Evolutionary conservation across 2,329 filamentous ascomycete species (phyloP).

Genomic region (Fusarium tuaranense): DNA sequence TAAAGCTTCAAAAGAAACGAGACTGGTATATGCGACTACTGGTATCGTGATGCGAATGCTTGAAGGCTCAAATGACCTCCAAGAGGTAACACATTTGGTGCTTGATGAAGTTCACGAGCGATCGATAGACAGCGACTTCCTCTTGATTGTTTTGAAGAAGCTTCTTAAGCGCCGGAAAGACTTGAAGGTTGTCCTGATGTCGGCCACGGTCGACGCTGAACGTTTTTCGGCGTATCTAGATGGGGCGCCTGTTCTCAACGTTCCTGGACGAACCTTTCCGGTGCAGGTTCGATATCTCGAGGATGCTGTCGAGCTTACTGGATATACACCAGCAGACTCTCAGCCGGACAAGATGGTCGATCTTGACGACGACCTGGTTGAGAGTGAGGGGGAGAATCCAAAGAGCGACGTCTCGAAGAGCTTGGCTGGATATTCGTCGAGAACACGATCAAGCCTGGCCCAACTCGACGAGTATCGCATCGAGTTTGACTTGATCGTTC

Average conservation of each 20-base stretch:
- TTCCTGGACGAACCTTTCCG: conserved; percentile 93
- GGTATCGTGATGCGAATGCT: conserved; percentile 99
- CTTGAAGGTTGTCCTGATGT: conserved; percentile 96
- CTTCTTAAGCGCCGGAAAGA: conserved; percentile 81
- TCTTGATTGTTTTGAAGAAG: conserved; percentile 90
- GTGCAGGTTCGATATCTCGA: conserved; percentile 90
- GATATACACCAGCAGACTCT: conserved; percentile 68
- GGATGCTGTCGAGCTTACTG: conserved; percentile 90
- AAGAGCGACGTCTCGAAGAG: conserved; percentile 72
- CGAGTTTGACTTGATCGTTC: conserved; percentile 87
- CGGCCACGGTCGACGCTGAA: conserved; percentile 93
- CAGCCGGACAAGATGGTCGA: conserved; percentile 67
- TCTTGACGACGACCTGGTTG: conserved; percentile 70
- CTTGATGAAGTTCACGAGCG: conserved; percentile 99
- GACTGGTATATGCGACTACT: conserved; percentile 88
- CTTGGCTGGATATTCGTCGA: conserved; percentile 78
- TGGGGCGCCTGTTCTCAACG: conserved; percentile 86
- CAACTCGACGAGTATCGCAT: conserved; percentile 92
- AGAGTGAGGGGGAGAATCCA: conserved; percentile 63
- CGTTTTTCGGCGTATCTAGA: conserved; percentile 91
- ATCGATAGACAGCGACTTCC: conserved; percentile 95
- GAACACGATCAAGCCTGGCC: conserved; percentile 79
- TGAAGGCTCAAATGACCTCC: conserved; percentile 86
- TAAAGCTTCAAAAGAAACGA: conserved; percentile 83
- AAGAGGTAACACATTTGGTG: conserved; percentile 91